Evolutionary conservation across 2,329 filamentous ascomycete species (phyloP).

Genomic region (Lachnellula subtilissima): DNA sequence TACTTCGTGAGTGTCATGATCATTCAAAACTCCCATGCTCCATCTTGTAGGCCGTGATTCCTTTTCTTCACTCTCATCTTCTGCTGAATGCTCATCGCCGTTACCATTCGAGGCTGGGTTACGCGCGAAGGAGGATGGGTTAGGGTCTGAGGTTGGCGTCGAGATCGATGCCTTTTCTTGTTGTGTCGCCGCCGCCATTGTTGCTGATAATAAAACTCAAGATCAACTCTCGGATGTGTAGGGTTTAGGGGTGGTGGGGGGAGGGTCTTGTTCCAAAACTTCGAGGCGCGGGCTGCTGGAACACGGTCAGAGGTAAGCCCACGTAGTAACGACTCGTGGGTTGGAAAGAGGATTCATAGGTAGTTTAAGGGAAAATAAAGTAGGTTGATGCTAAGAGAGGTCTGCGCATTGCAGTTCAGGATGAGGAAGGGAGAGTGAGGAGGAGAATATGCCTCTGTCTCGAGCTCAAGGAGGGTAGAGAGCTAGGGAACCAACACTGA

Average conservation of each 20-base stretch:
- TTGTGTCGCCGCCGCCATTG: conserved; percentile 4
- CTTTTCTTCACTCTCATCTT: conserved; percentile 12
- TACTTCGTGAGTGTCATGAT: conserved; percentile 76
- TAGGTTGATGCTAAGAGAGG: not conserved
- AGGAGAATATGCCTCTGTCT: not conserved
- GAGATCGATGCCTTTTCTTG: not conserved
- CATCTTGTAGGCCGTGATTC: conserved; percentile 39
- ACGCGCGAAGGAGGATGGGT: conserved; percentile 22
- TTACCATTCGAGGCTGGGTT: conserved; percentile 14
- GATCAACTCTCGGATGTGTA: too few species aligned
- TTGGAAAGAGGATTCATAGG: not conserved
- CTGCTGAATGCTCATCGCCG: conserved; percentile 2
- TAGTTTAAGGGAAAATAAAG: not conserved
- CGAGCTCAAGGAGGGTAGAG: not conserved
- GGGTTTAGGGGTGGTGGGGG: too few species aligned
- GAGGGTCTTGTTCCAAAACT: too few species aligned
- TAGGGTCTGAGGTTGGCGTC: conserved; percentile 6
- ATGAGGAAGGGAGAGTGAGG: not conserved
- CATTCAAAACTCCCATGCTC: conserved; percentile 78
- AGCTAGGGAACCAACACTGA: not conserved
- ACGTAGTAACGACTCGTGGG: too few species aligned
- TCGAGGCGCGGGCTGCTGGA: too few species aligned
- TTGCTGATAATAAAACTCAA: not conserved
- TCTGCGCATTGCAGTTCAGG: not conserved
- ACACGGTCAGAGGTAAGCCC: too few species aligned